These are phyloP conservation scores for Xylariaceae sp. DNA, from an alignment of 2,329 filamentous ascomycete species.

Conservation along the genomic window DNA sequence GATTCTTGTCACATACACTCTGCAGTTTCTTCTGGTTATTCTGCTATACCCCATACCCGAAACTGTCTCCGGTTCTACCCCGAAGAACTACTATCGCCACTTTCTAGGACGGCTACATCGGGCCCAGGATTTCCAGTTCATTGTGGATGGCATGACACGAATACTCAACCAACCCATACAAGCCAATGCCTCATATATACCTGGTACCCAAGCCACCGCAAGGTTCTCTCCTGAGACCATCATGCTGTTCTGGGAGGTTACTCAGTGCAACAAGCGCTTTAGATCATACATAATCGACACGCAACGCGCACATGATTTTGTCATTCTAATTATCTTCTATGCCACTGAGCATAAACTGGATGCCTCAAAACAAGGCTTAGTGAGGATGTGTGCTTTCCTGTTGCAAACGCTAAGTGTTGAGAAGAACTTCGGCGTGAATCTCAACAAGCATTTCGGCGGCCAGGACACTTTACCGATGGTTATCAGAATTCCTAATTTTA, in stretches of 20 bases:
- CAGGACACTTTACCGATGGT: constrained; percentile 85
- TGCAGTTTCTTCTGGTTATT: constrained; percentile 87
- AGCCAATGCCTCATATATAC: constrained; percentile 85
- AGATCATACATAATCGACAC: constrained; percentile 97
- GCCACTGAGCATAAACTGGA: constrained; percentile 89
- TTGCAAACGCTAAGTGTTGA: constrained; percentile 95
- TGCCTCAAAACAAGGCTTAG: constrained; percentile 84
- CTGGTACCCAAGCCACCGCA: constrained; percentile 77
- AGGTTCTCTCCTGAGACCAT: constrained; percentile 95
- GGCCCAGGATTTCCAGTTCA: constrained; percentile 96
- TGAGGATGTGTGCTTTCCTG: constrained; percentile 97
- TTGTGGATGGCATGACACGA: constrained; percentile 91
- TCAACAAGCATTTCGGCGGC: constrained; percentile 87
- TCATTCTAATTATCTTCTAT: constrained; percentile 89
- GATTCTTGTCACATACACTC: constrained; percentile 85
- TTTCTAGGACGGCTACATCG: constrained; percentile 89
- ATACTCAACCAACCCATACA: constrained; percentile 93
- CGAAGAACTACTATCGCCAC: constrained; percentile 93
- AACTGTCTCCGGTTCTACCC: constrained; percentile 63
- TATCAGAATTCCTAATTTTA: constrained; percentile 83
- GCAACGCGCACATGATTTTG: constrained; percentile 88
- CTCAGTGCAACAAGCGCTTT: constrained; percentile 98
- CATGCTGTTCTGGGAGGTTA: constrained; percentile 95
- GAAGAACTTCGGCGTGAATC: constrained; percentile 83
- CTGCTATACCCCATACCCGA: constrained; percentile 90